A percentile compares a stretch with the other conserved stretches of the same genome.
Evolutionary conservation across 306 rosid genomes (phyloP).

Genomic region (Trifolium fragiferum): DNA sequence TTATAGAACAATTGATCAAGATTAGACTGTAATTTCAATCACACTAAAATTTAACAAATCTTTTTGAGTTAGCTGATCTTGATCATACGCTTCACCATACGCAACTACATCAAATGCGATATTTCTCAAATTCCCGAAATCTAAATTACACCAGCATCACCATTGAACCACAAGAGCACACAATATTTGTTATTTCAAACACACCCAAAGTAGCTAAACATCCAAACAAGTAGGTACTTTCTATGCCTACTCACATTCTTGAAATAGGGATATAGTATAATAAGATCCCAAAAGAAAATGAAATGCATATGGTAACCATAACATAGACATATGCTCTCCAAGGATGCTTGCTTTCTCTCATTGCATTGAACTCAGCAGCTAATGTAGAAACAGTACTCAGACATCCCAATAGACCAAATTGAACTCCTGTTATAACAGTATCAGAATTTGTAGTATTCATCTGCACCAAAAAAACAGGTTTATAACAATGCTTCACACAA

Average conservation of each 20-base stretch:
- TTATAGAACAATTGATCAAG: too few relatives aligned
- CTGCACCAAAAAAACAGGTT: not conserved
- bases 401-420: not conserved
- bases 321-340: constrained; percentile 17
- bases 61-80: not conserved
- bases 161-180: not conserved
- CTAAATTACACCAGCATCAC: too few relatives aligned
- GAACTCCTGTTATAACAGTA: not conserved
- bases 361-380: not conserved
- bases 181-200: too few relatives aligned
- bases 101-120: not conserved
- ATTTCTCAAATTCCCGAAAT: too few relatives aligned
- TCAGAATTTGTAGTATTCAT: not conserved
- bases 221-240: not conserved
- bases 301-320: not conserved
- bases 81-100: not conserved
- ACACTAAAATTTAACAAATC: too few relatives aligned
- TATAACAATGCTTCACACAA: not conserved
- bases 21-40: too few relatives aligned
- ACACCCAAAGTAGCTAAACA: not conserved
- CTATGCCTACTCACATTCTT: not conserved
- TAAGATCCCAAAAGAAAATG: constrained; percentile 6
- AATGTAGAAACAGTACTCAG: constrained; percentile 1
- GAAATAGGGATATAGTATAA: not conserved
- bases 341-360: not conserved